phyloP scores from a whole-genome alignment of 139 green algal species.

The Edaphochlamys debaryana region DNA sequence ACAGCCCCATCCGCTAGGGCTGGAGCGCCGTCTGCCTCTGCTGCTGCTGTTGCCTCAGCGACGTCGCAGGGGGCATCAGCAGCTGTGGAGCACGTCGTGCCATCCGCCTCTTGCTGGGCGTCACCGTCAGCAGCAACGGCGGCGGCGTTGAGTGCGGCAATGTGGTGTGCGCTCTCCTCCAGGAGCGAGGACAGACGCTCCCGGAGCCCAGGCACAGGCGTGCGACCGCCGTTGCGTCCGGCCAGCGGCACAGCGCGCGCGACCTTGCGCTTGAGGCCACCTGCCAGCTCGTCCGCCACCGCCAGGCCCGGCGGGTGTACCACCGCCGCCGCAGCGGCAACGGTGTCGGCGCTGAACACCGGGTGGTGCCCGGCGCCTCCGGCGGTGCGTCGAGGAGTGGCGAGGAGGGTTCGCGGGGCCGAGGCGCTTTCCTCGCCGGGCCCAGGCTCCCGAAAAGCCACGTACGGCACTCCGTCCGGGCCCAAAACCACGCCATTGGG shows the following conservation, averaged over 20 bases:
- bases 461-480: slow-evolving; percentile 7
- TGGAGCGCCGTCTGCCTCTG: background rate
- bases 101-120: too few relatives aligned
- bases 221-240: slow-evolving; percentile 11
- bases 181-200: background rate
- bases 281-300: background rate
- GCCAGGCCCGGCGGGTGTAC: background rate
- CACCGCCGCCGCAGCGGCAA: background rate
- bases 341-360: too few relatives aligned
- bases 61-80: too few relatives aligned
- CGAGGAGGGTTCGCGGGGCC: too few relatives aligned
- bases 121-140: background rate
- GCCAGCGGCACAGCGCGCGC: background rate
- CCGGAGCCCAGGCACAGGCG: background rate
- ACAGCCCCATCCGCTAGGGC: background rate
- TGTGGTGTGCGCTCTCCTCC: background rate
- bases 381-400: too few relatives aligned
- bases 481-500: background rate
- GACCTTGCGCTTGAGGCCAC: too few relatives aligned
- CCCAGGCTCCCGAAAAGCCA: too few relatives aligned
- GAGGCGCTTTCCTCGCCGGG: too few relatives aligned
- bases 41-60: background rate
- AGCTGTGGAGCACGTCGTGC: too few relatives aligned
- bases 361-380: background rate
- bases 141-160: background rate